Conservation (phyloP, 2,329 filamentous ascomycete genomes). For the Falciphora oryzae region DNA sequence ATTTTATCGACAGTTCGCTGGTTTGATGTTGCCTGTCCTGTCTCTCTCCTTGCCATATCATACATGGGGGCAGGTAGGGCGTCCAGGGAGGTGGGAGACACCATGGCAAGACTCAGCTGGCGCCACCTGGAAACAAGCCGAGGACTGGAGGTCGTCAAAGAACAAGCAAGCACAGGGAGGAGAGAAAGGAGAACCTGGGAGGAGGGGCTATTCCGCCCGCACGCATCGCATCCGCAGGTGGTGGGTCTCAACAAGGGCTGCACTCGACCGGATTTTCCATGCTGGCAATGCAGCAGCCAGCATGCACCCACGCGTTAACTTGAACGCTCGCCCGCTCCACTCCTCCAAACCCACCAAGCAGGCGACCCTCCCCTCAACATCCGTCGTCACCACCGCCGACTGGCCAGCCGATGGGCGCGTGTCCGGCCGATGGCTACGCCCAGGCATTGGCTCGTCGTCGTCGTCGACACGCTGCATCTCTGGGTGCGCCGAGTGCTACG, state of each 20-base stretch:
- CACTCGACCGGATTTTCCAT: constrained; percentile 1
- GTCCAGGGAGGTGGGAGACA: too few species aligned
- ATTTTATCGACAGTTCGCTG: too few species aligned
- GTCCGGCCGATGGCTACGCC: neutral
- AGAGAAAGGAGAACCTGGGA: neutral
- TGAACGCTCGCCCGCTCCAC: too few species aligned
- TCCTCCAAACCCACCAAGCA: too few species aligned
- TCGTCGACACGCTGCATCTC: neutral
- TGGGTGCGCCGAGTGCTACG: neutral
- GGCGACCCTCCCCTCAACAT: neutral
- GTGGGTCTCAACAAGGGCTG: neutral
- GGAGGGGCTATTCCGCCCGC: neutral
- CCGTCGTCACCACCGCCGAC: neutral
- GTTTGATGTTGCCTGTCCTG: too few species aligned
- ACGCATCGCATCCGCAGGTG: neutral
- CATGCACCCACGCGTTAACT: neutral
- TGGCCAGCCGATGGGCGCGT: neutral
- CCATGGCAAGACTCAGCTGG: neutral
- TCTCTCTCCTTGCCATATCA: too few species aligned
- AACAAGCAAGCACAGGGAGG: neutral
- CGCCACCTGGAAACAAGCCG: neutral
- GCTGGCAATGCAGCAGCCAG: neutral
- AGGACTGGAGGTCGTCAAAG: neutral
- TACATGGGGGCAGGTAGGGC: too few species aligned
- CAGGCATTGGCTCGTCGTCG: neutral